Evolutionary conservation across 2,329 filamentous ascomycete genomes (phyloP).

Genomic region (Rhynchosporium agropyri): DNA sequence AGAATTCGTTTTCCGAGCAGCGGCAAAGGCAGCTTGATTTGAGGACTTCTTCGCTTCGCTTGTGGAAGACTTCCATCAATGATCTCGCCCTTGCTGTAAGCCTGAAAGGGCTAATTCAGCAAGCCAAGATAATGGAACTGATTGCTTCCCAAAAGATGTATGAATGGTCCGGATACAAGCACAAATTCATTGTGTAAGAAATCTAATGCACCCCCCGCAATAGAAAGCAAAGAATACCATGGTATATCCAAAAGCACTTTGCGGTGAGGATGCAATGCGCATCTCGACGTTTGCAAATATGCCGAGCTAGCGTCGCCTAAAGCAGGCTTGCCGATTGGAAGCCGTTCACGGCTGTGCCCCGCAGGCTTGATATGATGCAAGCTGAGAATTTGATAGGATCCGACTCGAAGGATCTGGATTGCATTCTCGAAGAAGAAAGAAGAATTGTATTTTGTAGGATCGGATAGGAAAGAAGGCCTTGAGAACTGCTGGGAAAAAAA

Average conservation of each 20-base stretch:
- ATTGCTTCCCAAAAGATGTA: no score
- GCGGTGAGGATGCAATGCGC: slow-evolving; percentile 10
- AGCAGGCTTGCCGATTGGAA: slow-evolving; percentile 7
- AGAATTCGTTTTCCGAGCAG: background rate
- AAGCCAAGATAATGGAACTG: background rate
- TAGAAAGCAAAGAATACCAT: background rate
- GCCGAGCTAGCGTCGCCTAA: slow-evolving; percentile 1
- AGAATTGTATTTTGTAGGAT: no score
- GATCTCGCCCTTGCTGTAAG: background rate
- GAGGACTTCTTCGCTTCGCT: no score
- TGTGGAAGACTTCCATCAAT: no score
- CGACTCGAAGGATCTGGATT: background rate
- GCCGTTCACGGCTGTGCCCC: background rate
- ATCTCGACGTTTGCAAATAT: background rate
- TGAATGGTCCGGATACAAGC: no score
- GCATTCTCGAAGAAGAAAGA: no score
- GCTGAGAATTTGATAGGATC: slow-evolving; percentile 6
- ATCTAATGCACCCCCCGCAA: no score
- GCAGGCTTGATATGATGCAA: slow-evolving; percentile 7
- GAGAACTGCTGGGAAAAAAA: no score
- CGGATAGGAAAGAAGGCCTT: background rate
- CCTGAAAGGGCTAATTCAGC: background rate
- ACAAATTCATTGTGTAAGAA: no score
- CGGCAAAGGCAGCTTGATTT: no score
- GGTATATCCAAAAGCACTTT: slow-evolving; percentile 2